Base-by-base conservation (phyloP, 2,329 filamentous ascomycete genomes). In the Colletotrichum falcatum region DNA sequence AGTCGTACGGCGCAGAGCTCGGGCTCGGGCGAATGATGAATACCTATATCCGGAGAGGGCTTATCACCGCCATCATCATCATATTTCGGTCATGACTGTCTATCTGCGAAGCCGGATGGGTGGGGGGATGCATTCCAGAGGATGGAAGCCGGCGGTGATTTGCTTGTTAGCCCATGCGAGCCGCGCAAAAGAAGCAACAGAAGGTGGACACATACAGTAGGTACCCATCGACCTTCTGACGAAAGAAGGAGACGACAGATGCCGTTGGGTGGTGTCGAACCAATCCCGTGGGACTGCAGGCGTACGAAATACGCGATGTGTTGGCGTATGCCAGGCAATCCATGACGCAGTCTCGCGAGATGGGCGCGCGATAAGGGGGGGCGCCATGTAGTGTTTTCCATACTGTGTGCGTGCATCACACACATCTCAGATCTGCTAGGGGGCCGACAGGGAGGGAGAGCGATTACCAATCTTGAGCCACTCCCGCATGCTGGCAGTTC, bases 301-400 rank as follows among this genome's bases (percentile, higher is more conserved):
- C 48, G 55, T 56, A 55, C 61, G 66, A 65, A 9, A 2, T 39
- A 44, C 42, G 8, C n/a, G 42, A n/a, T 44, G 20, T 7, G 66
- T 56, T 61, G 66, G 62, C 30, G 62, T 49, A 35, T 66, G 55
- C 42, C 66, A 61, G 66, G 66, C 42, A 55, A 70, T 70, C 66
- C 66, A 70, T 70, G 67, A 70, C 67, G 67, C 67, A 62, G 64
- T 62, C 54, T 66, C 53, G 63, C 64, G 59, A 46, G 35, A 67
- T 62, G 63, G 18, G 8, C 51, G 35, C 35, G 9, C 35, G 63
- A 67, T 70, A 67, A 67, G 58, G 67, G 63, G 67, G 33, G 30
- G 6, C 30, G 14, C 30, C 37, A 33, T 33, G 9, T 61, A 20
- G 23, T n/a, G n/a, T n/a, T n/a, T n/a, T n/a, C n/a, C n/a, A n/a